Conservation (phyloP, 805 yeast species). For the Monosporozyma aquatica region DNA sequence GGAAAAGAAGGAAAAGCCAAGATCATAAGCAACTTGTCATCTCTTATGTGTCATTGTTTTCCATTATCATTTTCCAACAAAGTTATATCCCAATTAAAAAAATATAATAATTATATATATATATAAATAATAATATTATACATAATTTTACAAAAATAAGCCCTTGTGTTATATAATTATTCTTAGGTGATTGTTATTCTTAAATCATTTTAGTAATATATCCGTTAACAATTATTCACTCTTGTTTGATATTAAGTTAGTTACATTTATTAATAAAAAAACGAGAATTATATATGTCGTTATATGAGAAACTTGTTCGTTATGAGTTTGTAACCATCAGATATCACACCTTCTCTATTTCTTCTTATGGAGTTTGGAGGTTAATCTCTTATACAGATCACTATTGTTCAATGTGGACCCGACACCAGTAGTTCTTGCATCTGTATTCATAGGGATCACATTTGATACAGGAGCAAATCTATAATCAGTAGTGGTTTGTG, state of each 20-base stretch:
- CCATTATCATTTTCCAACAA: background rate
- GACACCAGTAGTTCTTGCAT: constrained; percentile 37
- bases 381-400: constrained; percentile 75
- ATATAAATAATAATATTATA: background rate
- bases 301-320: background rate
- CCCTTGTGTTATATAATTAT: no score
- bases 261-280: no score
- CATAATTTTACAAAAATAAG: no score
- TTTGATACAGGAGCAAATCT: constrained; percentile 81
- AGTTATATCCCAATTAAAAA: background rate
- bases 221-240: no score
- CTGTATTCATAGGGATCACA: constrained; percentile 34
- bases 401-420: constrained; percentile 49
- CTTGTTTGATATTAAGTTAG: no score
- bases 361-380: constrained; percentile 32
- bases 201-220: no score
- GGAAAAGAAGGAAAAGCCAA: constrained; percentile 99
- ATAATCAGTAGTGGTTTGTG: constrained; percentile 78
- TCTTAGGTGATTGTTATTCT: no score
- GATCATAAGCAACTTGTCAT: constrained; percentile 71
- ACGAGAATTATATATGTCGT: no score
- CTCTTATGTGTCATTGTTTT: no score
- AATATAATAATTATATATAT: background rate
- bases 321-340: no score
- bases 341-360: constrained; percentile 8